A percentile compares a stretch with the other conserved stretches of the same genome.
phyloP scores from a whole-genome alignment of 805 yeast genomes.

The Yarrowia bubula region DNA sequence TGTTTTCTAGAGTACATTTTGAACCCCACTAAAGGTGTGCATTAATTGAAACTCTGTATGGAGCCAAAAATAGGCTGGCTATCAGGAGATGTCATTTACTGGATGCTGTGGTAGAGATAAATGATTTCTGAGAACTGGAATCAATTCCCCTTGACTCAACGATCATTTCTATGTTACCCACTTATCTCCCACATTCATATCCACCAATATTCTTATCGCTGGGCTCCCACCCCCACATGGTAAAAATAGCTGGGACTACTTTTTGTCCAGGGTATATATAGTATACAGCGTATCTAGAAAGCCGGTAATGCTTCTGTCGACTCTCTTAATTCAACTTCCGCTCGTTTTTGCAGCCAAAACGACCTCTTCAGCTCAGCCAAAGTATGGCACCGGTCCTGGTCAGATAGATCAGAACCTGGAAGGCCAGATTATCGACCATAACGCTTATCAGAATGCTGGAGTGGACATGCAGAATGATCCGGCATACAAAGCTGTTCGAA shows the following conservation, averaged over 20 bases:
- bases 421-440: constrained; percentile 9
- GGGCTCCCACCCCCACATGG: neutral
- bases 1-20: no score
- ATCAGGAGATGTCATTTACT: no score
- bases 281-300: neutral
- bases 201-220: neutral
- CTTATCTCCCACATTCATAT: no score
- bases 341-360: neutral
- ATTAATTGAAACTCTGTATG: no score
- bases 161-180: no score
- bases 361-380: neutral
- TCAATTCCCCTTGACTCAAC: no score
- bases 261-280: neutral
- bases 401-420: constrained; percentile 2
- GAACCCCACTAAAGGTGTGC: no score
- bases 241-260: no score
- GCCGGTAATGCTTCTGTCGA: neutral
- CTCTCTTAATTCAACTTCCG: neutral
- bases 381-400: constrained; percentile 7
- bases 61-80: no score
- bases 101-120: no score
- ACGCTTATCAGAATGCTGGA: constrained; percentile 9
- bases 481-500: neutral
- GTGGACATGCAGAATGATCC: neutral
- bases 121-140: no score